Evolutionary conservation across 2,329 filamentous ascomycete species (phyloP), one percentile per base, ranked within the genome.

Genomic region (Ceratocystis harringtonii): DNA sequence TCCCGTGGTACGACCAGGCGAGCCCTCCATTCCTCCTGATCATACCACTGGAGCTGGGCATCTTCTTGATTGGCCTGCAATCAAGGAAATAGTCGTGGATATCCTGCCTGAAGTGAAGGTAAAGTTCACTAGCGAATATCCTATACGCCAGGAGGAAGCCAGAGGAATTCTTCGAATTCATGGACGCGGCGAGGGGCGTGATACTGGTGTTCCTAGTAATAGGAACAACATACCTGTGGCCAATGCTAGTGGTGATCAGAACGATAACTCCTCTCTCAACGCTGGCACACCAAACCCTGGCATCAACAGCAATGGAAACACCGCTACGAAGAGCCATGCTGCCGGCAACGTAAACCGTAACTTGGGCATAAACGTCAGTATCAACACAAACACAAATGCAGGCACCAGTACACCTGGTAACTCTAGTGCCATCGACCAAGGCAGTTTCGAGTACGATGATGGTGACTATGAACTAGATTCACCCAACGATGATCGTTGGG

Each of bases 21-120:
- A 85, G 69, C 82, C 88, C 15, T 83, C 87, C 1, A 89, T 95
- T 65, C 89, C 90, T 0, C 83, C 86, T 32, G 89, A 95, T 69
- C 92, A 97, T 72, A 95, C 90, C 0, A 96, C 92, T 0, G 84
- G 90, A n/a, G 91, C 91, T 0, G 89, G 94, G 62, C 83, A 91
- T 68, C 78, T 97, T 19, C 77, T 97, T 32, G 79, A 82, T 60
- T 91, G 88, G 85, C 81, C 81, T 0, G 81, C 85, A 0, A 90
- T 94, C 65, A 76, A 79, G 72, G 76, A 80, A 68, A 72, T 96
- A 72, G 84, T 89, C 43, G 78, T 72, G 68, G 75, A 74, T 61
- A 77, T 78, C 30, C 73, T 84, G 65, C 74, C 78, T 25, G 72
- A 72, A 1, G 77, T 80, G 63, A 79, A 78, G 36, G 78, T 85